Evolutionary conservation across 495 filamentous ascomycete genomes (phyloP), one percentile per base, ranked within the genome.

Genomic region (Lentithecium fluviatile): DNA sequence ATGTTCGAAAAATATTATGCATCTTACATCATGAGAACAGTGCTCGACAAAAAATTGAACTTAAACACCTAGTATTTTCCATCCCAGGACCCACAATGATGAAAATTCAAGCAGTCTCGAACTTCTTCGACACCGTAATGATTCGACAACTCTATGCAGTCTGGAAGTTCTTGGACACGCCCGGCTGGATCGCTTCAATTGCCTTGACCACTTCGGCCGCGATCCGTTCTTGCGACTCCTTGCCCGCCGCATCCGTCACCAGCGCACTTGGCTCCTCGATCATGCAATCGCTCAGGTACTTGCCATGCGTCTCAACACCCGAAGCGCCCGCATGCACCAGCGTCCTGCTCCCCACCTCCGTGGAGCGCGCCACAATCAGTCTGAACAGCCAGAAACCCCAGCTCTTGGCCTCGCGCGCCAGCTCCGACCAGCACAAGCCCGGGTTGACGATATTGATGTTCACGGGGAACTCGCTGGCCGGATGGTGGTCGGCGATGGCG

Each of bases 321-420:
- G 70, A 70, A 10, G 63, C 34, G 0, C 62, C 73, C 2, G 63
- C 75, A 60, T 74, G 60, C 40, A 76, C 66, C 10, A 78, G 52
- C 25, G 75, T 77, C 8, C 75, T 54, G 19, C 66, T 65, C 11
- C 76, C 76, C 8, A 71, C 70, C 45, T 79, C 76, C 17, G 74
- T 74, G 0, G 71, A 71, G 6, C 76, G 64, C 0, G 63, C 68
- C 10, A 47, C 13, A 2, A 67, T 0, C 15, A 61, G 12, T 2
- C 62, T 12, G 43, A 45, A 59, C 13, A 52, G n/a, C 1, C 62
- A 1, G 13, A 51, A 19, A 5, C 54, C 25, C 1, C 45, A 2
- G 1, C 48, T 8, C 2, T 40, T n/a, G 10, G 60, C 55, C 15
- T 72, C 61, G 52, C 70, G 57, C 11, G 37, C 23, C 2, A 78